Evolutionary conservation across 352 stramenopile genomes (phyloP).

Genomic region (Phytophthora pinifolia): DNA sequence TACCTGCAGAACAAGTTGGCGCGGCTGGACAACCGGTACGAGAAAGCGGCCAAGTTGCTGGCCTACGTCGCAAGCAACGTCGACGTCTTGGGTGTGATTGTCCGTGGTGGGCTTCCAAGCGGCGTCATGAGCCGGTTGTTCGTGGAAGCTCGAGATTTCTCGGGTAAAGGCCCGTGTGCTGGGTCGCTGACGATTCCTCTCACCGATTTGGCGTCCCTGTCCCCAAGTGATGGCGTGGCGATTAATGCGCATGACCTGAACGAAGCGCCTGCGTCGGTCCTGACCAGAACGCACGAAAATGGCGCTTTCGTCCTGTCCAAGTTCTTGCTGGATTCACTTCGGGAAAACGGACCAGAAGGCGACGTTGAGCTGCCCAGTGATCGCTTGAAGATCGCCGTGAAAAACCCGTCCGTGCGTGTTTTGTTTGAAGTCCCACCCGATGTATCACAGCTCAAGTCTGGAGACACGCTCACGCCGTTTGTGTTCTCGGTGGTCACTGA

Average conservation of each 20-base stretch:
- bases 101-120: slow-evolving; percentile 53
- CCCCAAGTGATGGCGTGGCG: slow-evolving; percentile 16
- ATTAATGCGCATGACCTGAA: slow-evolving; percentile 3
- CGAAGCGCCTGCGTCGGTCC: slow-evolving; percentile 4
- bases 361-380: slow-evolving; percentile 32
- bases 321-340: slow-evolving; percentile 38
- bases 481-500: slow-evolving; percentile 50
- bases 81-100: slow-evolving; percentile 61
- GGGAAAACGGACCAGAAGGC: slow-evolving; percentile 2
- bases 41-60: slow-evolving; percentile 50
- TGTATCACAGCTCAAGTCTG: slow-evolving; percentile 35
- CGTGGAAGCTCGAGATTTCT: slow-evolving; percentile 57
- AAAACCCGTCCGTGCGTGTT: slow-evolving; percentile 58
- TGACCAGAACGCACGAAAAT: slow-evolving; percentile 52
- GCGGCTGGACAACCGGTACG: slow-evolving; percentile 55
- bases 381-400: slow-evolving; percentile 59
- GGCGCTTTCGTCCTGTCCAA: slow-evolving; percentile 58
- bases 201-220: slow-evolving; percentile 44
- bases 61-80: slow-evolving; percentile 61
- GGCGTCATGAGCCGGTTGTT: slow-evolving; percentile 54
- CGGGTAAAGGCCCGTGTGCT: slow-evolving; percentile 63
- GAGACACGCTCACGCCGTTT: slow-evolving; percentile 52
- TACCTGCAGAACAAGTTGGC: slow-evolving; percentile 60
- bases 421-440: slow-evolving; percentile 66
- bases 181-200: slow-evolving; percentile 60